Percentiles rank a stretch among this genome's conserved stretches.
phyloP scores from a whole-genome alignment of 2,329 filamentous ascomycete genomes.

The Trichothecium roseum region DNA sequence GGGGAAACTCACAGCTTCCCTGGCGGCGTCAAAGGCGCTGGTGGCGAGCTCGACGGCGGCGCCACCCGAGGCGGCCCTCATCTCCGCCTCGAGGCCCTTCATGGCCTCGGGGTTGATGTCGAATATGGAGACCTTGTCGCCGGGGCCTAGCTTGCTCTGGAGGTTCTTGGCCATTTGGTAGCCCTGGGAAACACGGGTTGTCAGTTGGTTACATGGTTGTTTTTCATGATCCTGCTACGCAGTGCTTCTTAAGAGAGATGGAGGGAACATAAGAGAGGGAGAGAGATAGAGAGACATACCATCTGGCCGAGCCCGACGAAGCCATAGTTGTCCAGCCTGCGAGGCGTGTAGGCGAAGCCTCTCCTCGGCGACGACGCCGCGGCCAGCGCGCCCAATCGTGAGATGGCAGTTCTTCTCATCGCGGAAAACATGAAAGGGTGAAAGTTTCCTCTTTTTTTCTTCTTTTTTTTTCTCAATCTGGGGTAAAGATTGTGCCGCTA shows the following conservation, averaged over 20 bases:
- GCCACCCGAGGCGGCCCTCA: constrained; percentile 31
- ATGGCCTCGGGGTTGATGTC: constrained; percentile 44
- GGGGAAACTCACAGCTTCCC: constrained; percentile 36
- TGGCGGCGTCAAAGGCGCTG: constrained; percentile 36
- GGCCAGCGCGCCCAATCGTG: neutral
- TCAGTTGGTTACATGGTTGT: neutral
- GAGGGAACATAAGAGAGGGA: neutral
- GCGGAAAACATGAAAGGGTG: neutral
- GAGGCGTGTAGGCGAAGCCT: constrained; percentile 38
- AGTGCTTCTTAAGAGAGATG: too few species aligned
- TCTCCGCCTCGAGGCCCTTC: constrained; percentile 35
- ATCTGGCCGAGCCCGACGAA: constrained; percentile 53
- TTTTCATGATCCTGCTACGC: constrained; percentile 4
- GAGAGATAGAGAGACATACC: constrained; percentile 28
- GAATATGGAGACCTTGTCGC: constrained; percentile 41
- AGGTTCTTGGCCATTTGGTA: constrained; percentile 56
- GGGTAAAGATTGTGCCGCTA: too few species aligned
- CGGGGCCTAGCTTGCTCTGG: constrained; percentile 41
- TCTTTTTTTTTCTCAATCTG: too few species aligned
- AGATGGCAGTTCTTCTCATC: constrained; percentile 4
- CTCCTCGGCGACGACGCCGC: constrained; percentile 23
- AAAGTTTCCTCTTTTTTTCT: too few species aligned
- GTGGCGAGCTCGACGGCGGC: constrained; percentile 34
- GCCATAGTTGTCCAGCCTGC: constrained; percentile 41
- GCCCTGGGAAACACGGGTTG: too few species aligned